A percentile compares a stretch with the other conserved stretches of the same genome.
These are phyloP conservation scores for Butyriboletus loyo DNA, from an alignment of 768 basidiomycete genomes.

Conservation along the genomic window DNA sequence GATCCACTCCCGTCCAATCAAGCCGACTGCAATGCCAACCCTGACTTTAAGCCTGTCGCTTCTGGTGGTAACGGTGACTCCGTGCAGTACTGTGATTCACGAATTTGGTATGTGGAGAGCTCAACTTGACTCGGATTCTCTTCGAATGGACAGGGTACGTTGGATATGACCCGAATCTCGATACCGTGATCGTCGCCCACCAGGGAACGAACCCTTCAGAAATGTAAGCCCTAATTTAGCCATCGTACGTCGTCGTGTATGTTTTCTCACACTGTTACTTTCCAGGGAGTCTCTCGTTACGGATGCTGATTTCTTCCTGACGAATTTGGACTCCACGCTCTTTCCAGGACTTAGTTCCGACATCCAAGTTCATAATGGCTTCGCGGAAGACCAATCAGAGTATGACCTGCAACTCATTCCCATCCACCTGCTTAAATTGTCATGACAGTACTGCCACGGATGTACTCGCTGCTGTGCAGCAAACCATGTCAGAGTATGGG, in stretches of 20 bases:
- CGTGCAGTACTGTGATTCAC: slow-evolving; percentile 41
- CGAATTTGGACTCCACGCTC: slow-evolving; percentile 35
- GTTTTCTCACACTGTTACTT: background rate
- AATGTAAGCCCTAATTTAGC: slow-evolving; percentile 22
- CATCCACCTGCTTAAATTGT: background rate
- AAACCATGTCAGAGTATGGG: slow-evolving; percentile 34
- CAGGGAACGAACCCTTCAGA: slow-evolving; percentile 33
- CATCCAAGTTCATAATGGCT: slow-evolving; percentile 47
- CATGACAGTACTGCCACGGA: slow-evolving; percentile 36
- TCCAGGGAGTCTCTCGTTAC: slow-evolving; percentile 38
- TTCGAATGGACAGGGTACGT: slow-evolving; percentile 43
- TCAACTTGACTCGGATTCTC: background rate
- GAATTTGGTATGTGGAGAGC: background rate
- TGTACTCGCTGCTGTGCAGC: slow-evolving; percentile 44
- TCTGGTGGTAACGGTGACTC: slow-evolving; percentile 45
- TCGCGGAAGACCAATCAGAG: slow-evolving; percentile 43
- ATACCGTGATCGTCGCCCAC: slow-evolving; percentile 37
- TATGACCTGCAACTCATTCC: slow-evolving; percentile 22
- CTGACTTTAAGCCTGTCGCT: slow-evolving; percentile 45
- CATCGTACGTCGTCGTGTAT: background rate
- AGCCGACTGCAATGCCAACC: slow-evolving; percentile 48
- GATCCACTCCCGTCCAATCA: background rate
- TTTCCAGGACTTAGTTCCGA: slow-evolving; percentile 48
- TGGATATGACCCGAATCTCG: slow-evolving; percentile 43
- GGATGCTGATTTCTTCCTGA: slow-evolving; percentile 40